Percentiles rank a stretch among this genome's conserved stretches.
Evolutionary conservation across 2,329 filamentous ascomycete genomes (phyloP).

Genomic region (Aureobasidium leucospermi): DNA sequence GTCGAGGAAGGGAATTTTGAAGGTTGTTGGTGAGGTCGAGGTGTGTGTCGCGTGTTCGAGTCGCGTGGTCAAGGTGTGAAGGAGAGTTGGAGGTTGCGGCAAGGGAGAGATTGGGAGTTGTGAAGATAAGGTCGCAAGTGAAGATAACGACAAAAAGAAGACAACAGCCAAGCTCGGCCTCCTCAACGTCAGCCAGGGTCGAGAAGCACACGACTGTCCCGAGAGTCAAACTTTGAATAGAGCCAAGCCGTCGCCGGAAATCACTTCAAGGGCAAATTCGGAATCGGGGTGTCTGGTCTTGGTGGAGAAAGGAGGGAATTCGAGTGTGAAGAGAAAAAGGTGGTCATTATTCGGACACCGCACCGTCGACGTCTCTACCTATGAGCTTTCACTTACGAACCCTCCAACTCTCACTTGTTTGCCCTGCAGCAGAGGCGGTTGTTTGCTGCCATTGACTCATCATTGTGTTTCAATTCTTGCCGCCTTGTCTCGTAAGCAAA

Average conservation of each 20-base stretch:
- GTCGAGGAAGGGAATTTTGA: constrained; percentile 4
- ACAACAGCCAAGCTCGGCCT: background rate
- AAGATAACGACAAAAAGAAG: constrained; percentile 1
- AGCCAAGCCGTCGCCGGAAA: background rate
- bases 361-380: background rate
- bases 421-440: background rate
- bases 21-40: background rate
- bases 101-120: background rate
- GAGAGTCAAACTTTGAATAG: background rate
- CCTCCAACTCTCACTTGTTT: background rate
- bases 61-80: background rate
- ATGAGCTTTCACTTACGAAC: background rate
- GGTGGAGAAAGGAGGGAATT: background rate
- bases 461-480: background rate
- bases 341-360: background rate
- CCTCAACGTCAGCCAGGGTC: background rate
- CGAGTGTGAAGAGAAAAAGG: background rate
- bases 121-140: background rate
- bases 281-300: background rate
- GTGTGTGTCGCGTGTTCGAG: background rate
- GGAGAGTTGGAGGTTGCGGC: background rate
- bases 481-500: background rate
- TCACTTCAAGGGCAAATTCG: background rate
- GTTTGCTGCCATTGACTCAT: background rate
- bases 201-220: background rate